A percentile compares a stretch with the other conserved stretches of the same genome.
Evolutionary conservation across 2,329 filamentous ascomycete species (phyloP).

Genomic region (Penicillium griseofulvum): DNA sequence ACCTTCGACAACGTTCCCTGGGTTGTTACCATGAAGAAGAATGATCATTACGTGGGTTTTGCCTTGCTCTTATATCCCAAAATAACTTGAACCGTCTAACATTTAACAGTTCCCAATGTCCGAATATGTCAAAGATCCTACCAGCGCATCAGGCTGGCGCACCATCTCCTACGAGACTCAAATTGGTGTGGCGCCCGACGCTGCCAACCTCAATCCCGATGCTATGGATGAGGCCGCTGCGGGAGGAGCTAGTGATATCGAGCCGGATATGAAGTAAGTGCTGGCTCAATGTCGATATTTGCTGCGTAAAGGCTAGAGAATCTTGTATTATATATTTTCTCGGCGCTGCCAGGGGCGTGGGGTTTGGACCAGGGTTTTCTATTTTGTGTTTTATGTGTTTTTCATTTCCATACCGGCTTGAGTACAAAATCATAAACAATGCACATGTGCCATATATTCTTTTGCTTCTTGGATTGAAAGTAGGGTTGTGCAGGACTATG

Average conservation of each 20-base stretch:
- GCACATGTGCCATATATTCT: background rate
- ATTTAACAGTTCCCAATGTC: constrained; percentile 59
- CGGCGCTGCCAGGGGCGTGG: constrained; percentile 4
- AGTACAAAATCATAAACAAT: constrained; percentile 2
- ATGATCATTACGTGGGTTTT: constrained; percentile 76
- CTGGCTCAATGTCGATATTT: background rate
- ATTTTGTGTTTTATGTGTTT: background rate
- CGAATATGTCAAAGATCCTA: constrained; percentile 60
- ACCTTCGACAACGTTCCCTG: constrained; percentile 98
- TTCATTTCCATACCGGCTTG: background rate
- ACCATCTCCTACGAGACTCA: constrained; percentile 54
- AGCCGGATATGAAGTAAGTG: constrained; percentile 33
- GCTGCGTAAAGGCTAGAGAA: background rate
- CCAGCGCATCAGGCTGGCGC: constrained; percentile 55
- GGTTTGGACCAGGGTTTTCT: background rate
- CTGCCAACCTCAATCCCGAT: constrained; percentile 46
- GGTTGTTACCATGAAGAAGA: constrained; percentile 99
- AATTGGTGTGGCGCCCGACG: constrained; percentile 37
- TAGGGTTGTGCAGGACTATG: background rate
- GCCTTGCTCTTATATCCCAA: background rate
- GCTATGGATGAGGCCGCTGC: constrained; percentile 46
- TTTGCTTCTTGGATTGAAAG: background rate
- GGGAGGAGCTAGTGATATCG: constrained; percentile 35
- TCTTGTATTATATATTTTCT: constrained; percentile 6
- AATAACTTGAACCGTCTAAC: background rate